phyloP scores from a whole-genome alignment of 805 yeast species.

The Jamesozyma piceae region DNA sequence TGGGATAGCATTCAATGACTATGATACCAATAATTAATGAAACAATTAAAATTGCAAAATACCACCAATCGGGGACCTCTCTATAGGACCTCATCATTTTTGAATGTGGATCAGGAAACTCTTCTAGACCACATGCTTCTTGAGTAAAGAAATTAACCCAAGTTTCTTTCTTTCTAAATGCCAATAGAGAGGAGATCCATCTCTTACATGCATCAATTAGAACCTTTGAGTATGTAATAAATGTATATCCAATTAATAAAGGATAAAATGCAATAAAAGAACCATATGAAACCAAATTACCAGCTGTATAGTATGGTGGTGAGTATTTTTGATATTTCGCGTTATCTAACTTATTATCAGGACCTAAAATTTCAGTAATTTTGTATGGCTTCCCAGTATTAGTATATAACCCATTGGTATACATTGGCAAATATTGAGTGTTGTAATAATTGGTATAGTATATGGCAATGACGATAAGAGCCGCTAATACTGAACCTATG shows the following conservation, averaged over 20 bases:
- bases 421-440: slow-evolving; percentile 34
- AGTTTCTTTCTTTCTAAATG: slow-evolving; percentile 8
- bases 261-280: slow-evolving; percentile 49
- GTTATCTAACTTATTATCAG: slow-evolving; percentile 38
- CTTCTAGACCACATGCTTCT: slow-evolving; percentile 21
- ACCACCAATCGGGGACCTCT: slow-evolving; percentile 65
- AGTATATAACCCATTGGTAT: slow-evolving; percentile 42
- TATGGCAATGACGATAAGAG: slow-evolving; percentile 30
- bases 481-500: slow-evolving; percentile 30
- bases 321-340: slow-evolving; percentile 44
- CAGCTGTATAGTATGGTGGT: slow-evolving; percentile 60
- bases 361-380: slow-evolving; percentile 38
- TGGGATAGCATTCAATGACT: slow-evolving; percentile 34
- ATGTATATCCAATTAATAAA: slow-evolving; percentile 42
- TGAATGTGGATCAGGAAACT: slow-evolving; percentile 44
- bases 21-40: slow-evolving; percentile 33
- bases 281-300: slow-evolving; percentile 49
- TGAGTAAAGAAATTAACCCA: slow-evolving; percentile 26
- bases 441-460: slow-evolving; percentile 36
- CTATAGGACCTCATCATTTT: slow-evolving; percentile 46
- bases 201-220: slow-evolving; percentile 34
- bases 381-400: slow-evolving; percentile 42
- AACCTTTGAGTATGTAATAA: slow-evolving; percentile 37
- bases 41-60: slow-evolving; percentile 36
- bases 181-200: slow-evolving; percentile 8